Evolutionary conservation across 345 rosid genomes (phyloP).

Genomic region (Sapria himalayana): DNA sequence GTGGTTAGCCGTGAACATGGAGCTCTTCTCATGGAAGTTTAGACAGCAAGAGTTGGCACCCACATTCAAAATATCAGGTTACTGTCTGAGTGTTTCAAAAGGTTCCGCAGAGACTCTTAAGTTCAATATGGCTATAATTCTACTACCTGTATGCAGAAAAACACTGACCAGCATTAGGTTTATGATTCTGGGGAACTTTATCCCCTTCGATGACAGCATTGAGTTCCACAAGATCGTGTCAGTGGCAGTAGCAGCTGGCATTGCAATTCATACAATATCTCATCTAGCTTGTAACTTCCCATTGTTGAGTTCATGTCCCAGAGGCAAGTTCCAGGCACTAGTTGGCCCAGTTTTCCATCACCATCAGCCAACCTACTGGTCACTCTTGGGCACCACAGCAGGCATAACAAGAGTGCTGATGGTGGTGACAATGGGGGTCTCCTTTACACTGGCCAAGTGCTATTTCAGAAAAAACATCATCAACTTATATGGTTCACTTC

Average conservation of each 20-base stretch:
- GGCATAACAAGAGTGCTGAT: conserved; percentile 49
- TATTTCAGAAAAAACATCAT: conserved; percentile 46
- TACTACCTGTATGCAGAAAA: conserved; percentile 59
- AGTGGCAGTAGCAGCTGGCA: conserved; percentile 20
- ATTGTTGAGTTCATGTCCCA: conserved; percentile 21
- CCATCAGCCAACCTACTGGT: conserved; percentile 43
- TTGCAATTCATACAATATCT: conserved; percentile 23
- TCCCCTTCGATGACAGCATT: conserved; percentile 87
- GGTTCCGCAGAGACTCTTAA: conserved; percentile 78
- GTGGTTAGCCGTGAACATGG: conserved; percentile 25
- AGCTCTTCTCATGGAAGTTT: conserved; percentile 46
- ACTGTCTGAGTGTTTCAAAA: conserved; percentile 63
- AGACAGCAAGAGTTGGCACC: conserved; percentile 12
- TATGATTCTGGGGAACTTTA: conserved; percentile 22
- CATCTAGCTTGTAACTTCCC: conserved; percentile 56
- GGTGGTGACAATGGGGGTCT: conserved; percentile 33
- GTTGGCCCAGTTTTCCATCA: conserved; percentile 23
- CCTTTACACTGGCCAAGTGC: conserved; percentile 50
- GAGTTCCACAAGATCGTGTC: conserved; percentile 73
- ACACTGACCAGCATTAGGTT: conserved; percentile 59
- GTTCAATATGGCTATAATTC: conserved; percentile 74
- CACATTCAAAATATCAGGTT: conserved; percentile 44
- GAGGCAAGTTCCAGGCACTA: conserved; percentile 21
- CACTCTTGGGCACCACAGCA: conserved; percentile 25
- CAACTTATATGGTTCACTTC: conserved; percentile 47